Evolutionary conservation across 257 asterid genomes (phyloP).

Genomic region (Salvia miltiorrhiza): DNA sequence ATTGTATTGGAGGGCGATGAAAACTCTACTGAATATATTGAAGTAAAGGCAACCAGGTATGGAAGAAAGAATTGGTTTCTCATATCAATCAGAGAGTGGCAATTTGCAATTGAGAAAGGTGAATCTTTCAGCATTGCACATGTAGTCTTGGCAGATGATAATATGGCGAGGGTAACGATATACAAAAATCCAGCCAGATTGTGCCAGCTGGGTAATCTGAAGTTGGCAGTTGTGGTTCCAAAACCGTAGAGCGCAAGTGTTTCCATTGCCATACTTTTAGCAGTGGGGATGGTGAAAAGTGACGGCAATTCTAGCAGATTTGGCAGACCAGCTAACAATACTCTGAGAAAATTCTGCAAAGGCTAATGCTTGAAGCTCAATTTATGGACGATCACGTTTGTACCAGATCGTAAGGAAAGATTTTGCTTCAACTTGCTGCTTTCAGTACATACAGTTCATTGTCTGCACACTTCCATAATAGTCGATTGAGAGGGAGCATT

Average conservation of each 20-base stretch:
- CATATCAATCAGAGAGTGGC: slow-evolving; percentile 82
- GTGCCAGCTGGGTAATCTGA: slow-evolving; percentile 74
- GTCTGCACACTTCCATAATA: too few species aligned
- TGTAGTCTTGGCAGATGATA: slow-evolving; percentile 50
- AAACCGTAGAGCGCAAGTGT: slow-evolving; percentile 17
- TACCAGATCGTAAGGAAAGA: not conserved
- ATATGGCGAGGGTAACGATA: slow-evolving; percentile 57
- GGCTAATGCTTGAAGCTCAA: not conserved
- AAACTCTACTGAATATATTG: slow-evolving; percentile 52
- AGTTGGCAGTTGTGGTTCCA: slow-evolving; percentile 64
- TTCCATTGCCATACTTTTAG: not conserved
- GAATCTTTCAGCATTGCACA: slow-evolving; percentile 87
- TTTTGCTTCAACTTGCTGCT: not conserved
- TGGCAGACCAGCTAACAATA: not conserved
- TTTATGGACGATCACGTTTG: too few species aligned
- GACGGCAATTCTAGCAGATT: not conserved
- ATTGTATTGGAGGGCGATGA: slow-evolving; percentile 50
- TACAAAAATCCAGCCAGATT: slow-evolving; percentile 74
- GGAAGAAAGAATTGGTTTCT: slow-evolving; percentile 65
- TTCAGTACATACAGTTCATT: not conserved
- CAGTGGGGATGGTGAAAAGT: too few species aligned
- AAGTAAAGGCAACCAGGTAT: slow-evolving; percentile 80
- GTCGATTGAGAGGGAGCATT: not conserved
- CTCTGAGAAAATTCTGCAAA: not conserved
- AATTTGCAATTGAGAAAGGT: slow-evolving; percentile 84